Evolutionary conservation across 257 asterid species (phyloP).

Genomic region (Hygrophila difformis): DNA sequence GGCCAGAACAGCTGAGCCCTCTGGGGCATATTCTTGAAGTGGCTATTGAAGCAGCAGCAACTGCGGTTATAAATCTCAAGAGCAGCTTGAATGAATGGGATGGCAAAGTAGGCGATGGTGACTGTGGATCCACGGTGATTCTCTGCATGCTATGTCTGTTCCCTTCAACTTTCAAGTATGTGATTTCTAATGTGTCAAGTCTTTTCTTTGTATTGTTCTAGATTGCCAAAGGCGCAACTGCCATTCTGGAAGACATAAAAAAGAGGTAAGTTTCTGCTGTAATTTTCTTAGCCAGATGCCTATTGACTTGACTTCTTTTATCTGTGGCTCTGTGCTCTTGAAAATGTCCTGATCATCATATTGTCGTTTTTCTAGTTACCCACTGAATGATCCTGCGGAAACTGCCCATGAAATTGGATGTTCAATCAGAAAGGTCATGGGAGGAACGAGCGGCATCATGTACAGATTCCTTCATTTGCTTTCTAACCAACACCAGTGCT

Average conservation of each 20-base stretch:
- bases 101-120: conserved; percentile 97
- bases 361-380: conserved; percentile 55
- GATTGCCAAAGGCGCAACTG: conserved; percentile 88
- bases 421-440: conserved; percentile 90
- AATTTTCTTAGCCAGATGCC: too few species aligned
- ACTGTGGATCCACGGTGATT: conserved; percentile 96
- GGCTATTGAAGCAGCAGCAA: conserved; percentile 91
- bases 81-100: conserved; percentile 90
- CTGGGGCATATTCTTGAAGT: conserved; percentile 62
- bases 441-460: conserved; percentile 98
- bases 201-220: conserved; percentile 23
- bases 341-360: too few species aligned
- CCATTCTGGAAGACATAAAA: conserved; percentile 86
- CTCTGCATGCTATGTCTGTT: conserved; percentile 3
- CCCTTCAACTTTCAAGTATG: conserved; percentile 1
- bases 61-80: conserved; percentile 49
- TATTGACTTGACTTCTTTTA: conserved; percentile 12
- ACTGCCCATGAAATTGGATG: conserved; percentile 69
- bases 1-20: conserved; percentile 59
- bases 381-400: conserved; percentile 91
- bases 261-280: conserved; percentile 40
- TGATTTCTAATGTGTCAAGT: conserved; percentile 9
- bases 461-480: conserved; percentile 21
- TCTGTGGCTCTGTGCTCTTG: conserved; percentile 11
- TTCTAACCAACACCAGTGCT: neutral